phyloP scores from a whole-genome alignment of 2,329 filamentous ascomycete genomes.

The Aspergillus uvarum region DNA sequence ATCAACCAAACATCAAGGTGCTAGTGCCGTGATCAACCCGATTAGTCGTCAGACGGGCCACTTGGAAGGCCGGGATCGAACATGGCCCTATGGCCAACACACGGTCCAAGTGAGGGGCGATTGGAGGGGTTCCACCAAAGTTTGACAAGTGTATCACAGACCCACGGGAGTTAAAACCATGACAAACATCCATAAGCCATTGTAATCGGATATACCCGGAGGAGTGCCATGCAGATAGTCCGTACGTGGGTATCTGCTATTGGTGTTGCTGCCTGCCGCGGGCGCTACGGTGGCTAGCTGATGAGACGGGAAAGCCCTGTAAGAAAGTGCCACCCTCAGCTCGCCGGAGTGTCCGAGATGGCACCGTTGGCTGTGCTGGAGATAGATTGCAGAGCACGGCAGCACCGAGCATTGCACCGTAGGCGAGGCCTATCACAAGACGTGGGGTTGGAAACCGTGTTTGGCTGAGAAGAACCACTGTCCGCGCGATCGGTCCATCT shows the following conservation, averaged over 20 bases:
- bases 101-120: neutral
- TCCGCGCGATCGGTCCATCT: neutral
- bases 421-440: neutral
- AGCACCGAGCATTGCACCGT: neutral
- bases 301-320: neutral
- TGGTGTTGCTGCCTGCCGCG: neutral
- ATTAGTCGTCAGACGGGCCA: neutral
- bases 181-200: neutral
- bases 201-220: neutral
- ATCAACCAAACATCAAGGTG: neutral
- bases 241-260: neutral
- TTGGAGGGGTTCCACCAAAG: neutral
- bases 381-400: neutral
- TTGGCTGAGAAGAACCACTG: neutral
- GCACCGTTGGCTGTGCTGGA: neutral
- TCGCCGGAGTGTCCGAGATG: neutral
- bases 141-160: neutral
- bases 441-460: neutral
- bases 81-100: neutral
- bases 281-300: neutral
- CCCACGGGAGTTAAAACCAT: neutral
- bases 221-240: neutral
- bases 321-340: neutral
- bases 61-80: neutral
- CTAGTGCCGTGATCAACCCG: neutral